These are phyloP conservation scores for Stevia rebaudiana DNA, from an alignment of 140 eudicot genomes.

Conservation along the genomic window DNA sequence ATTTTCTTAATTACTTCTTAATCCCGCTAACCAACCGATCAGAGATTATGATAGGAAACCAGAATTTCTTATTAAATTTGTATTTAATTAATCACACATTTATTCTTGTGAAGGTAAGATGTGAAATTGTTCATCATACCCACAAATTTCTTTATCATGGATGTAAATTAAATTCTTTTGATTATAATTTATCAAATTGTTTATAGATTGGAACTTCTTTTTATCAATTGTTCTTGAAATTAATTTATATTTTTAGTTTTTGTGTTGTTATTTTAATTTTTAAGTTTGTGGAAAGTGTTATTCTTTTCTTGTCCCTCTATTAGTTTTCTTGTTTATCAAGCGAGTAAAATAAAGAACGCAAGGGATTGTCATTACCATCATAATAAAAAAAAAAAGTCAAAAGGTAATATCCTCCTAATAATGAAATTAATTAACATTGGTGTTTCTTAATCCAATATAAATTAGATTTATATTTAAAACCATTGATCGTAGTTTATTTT, in stretches of 20 bases:
- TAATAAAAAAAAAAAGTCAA: constrained; percentile 42
- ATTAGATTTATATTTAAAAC: no score
- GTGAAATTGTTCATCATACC: constrained; percentile 33
- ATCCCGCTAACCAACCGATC: no score
- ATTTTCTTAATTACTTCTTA: constrained; percentile 1
- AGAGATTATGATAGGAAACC: no score
- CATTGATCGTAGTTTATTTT: no score
- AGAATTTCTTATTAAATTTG: constrained; percentile 1
- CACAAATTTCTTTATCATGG: constrained; percentile 21
- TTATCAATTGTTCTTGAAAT: background rate
- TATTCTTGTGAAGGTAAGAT: constrained; percentile 26
- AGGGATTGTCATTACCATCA: constrained; percentile 35
- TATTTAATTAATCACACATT: constrained; percentile 9
- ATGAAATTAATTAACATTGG: background rate
- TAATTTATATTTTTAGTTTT: background rate
- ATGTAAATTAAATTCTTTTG: constrained; percentile 32
- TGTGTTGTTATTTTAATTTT: background rate
- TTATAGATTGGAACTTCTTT: constrained; percentile 14
- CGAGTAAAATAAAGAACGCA: constrained; percentile 25
- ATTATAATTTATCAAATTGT: constrained; percentile 12
- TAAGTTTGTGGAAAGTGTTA: constrained; percentile 35
- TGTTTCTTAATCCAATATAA: no score
- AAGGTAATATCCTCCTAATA: constrained; percentile 1
- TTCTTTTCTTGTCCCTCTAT: constrained; percentile 41
- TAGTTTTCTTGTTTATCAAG: constrained; percentile 31